Base-by-base conservation (phyloP, 306 rosid species). In the Lathyrus sativus region DNA sequence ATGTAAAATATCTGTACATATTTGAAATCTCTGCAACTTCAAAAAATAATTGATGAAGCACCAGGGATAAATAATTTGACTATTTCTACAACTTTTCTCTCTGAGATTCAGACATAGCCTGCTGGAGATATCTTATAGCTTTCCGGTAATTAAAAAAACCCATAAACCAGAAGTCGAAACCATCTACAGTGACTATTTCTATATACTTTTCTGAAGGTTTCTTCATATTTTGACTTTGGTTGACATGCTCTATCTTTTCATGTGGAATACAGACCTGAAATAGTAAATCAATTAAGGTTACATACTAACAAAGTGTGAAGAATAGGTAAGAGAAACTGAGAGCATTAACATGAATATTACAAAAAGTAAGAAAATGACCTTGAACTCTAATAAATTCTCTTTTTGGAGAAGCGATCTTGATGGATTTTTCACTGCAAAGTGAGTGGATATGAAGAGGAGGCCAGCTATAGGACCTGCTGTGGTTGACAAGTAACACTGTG, bases 401-500 rank as follows among this genome's bases (percentile, higher is more conserved):
- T 2, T 80, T 62, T 9, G 83, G 77, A 33, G 87, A 78, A 57
- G 86, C 28, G 62, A 91, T 11, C n/a, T 80, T 81, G 83, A 88
- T 85, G 35, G 89, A 84, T 77, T 81, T 85, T 17, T 88, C 86
- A 74, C 97, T 91, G 79, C 91, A 91, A 58, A 91, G 29, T 85
- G 65, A 3, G 92, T 79, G 75, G 97, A 91, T 56, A 91, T 80
- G 83, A 91, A 91, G 78, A 91, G 91, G 24, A 86, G 91, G n/a
- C 96, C 97, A 13, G 92, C 91, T 17, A 88, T 80, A 18, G 96
- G 97, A 60, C 97, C 97, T 0, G 86, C 78, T 53, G 96, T 85
- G 43, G 97, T 91, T 71, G 91, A 91, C 60, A 91, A 71, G 80
- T 75, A 80, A 74, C 97, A 91, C 7, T 85, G 92, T 24, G 76